Evolutionary conservation across 2,329 filamentous ascomycete species (phyloP).

Genomic region (Pseudogymnoascus sp.): DNA sequence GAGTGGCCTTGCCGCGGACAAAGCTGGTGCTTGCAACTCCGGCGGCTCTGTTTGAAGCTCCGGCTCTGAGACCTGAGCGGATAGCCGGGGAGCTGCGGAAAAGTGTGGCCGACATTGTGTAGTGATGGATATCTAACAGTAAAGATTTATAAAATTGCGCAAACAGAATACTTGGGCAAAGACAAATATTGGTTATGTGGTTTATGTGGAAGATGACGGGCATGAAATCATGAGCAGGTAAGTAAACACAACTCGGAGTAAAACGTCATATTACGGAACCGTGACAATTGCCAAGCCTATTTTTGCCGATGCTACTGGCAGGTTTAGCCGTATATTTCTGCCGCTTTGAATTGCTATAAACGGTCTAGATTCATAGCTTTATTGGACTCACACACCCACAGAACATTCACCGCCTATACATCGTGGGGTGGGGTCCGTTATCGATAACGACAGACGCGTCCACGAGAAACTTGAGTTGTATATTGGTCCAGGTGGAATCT

Average conservation of each 20-base stretch:
- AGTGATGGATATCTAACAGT: neutral
- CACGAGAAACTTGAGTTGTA: neutral
- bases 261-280: constrained; percentile 6
- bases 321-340: neutral
- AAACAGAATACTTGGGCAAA: neutral
- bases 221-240: constrained; percentile 3
- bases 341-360: neutral
- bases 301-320: neutral
- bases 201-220: neutral
- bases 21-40: constrained; percentile 68
- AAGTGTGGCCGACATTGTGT: constrained; percentile 66
- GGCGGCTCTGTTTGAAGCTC: constrained; percentile 56
- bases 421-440: neutral
- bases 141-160: neutral
- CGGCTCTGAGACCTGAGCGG: constrained; percentile 65
- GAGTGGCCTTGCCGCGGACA: constrained; percentile 79
- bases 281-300: constrained; percentile 1
- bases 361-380: neutral
- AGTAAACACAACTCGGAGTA: neutral
- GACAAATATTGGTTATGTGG: neutral
- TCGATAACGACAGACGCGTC: neutral
- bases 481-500: neutral
- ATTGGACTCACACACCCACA: neutral
- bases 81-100: constrained; percentile 61
- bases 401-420: neutral